Conservation (phyloP, 1,284 basidiomycete genomes). For the Jaminaea rosea region DNA sequence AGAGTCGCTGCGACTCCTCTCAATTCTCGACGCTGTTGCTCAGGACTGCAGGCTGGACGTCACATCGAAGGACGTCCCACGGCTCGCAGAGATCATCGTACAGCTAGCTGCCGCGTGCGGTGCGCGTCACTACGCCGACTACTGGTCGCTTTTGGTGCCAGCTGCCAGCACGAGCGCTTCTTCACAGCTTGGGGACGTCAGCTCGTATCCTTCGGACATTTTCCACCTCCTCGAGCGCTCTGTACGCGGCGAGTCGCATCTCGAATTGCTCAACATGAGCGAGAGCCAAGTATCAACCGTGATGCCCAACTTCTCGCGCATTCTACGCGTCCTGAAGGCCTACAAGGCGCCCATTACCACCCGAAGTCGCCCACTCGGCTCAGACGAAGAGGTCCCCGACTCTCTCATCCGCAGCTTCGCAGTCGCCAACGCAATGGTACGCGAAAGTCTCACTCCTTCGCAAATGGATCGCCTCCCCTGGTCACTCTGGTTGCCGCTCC, state of each 20-base stretch:
- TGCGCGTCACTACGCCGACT: conserved; percentile 7
- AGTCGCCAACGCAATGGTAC: too few species aligned
- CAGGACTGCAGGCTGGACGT: conserved; percentile 3
- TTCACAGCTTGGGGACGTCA: background rate
- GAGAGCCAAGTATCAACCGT: background rate
- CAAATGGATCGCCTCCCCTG: too few species aligned
- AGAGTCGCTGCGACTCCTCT: conserved; percentile 1
- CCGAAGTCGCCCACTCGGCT: too few species aligned
- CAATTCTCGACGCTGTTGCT: background rate
- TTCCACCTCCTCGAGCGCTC: conserved; percentile 26
- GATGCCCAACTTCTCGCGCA: too few species aligned
- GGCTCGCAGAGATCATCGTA: conserved; percentile 7
- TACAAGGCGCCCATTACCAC: background rate
- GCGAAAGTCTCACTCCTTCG: too few species aligned
- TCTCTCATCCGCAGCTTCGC: too few species aligned
- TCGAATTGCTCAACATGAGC: background rate
- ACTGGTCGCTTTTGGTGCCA: conserved; percentile 6
- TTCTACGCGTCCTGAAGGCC: background rate
- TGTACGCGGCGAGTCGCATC: background rate
- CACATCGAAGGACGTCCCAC: conserved; percentile 4
- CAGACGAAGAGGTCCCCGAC: too few species aligned
- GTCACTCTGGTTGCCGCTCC: too few species aligned
- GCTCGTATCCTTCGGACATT: conserved; percentile 65
- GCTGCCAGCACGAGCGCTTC: background rate
- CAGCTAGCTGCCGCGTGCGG: background rate